These are phyloP conservation scores for Tylopilus sp. DNA, from an alignment of 1,284 basidiomycete species.

Conservation along the genomic window DNA sequence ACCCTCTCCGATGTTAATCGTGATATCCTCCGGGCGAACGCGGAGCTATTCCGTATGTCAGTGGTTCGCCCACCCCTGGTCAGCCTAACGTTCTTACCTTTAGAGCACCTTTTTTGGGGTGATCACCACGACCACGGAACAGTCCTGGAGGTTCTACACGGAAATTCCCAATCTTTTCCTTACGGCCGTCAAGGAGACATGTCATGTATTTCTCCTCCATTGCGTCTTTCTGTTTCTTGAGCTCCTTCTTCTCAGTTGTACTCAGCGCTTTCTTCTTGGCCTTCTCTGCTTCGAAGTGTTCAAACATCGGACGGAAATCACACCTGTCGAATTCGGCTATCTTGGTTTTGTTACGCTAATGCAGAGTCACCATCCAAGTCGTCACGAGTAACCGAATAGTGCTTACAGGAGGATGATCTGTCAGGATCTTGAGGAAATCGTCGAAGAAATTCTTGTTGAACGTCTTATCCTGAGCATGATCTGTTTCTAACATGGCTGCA, in stretches of 20 bases:
- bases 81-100: slow-evolving; percentile 56
- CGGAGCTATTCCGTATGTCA: slow-evolving; percentile 53
- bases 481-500: slow-evolving; percentile 87
- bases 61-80: neutral
- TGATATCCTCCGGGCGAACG: slow-evolving; percentile 88
- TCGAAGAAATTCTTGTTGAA: slow-evolving; percentile 98
- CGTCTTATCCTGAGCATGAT: slow-evolving; percentile 83
- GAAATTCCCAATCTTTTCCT: slow-evolving; percentile 98
- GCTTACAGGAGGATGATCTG: slow-evolving; percentile 83
- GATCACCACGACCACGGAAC: slow-evolving; percentile 96
- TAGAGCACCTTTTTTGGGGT: slow-evolving; percentile 94
- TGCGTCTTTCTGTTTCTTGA: slow-evolving; percentile 81
- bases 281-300: slow-evolving; percentile 88
- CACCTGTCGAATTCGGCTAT: slow-evolving; percentile 79
- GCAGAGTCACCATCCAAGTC: slow-evolving; percentile 10
- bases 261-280: slow-evolving; percentile 89
- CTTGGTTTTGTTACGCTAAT: slow-evolving; percentile 65
- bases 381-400: slow-evolving; percentile 2
- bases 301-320: slow-evolving; percentile 94
- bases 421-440: slow-evolving; percentile 79
- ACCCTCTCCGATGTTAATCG: slow-evolving; percentile 83
- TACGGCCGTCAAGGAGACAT: slow-evolving; percentile 89
- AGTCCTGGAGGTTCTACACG: slow-evolving; percentile 95
- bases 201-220: slow-evolving; percentile 81
- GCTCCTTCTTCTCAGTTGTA: slow-evolving; percentile 81